phyloP scores from a whole-genome alignment of 2,329 filamentous ascomycete species.

The Biscogniauxia marginata region DNA sequence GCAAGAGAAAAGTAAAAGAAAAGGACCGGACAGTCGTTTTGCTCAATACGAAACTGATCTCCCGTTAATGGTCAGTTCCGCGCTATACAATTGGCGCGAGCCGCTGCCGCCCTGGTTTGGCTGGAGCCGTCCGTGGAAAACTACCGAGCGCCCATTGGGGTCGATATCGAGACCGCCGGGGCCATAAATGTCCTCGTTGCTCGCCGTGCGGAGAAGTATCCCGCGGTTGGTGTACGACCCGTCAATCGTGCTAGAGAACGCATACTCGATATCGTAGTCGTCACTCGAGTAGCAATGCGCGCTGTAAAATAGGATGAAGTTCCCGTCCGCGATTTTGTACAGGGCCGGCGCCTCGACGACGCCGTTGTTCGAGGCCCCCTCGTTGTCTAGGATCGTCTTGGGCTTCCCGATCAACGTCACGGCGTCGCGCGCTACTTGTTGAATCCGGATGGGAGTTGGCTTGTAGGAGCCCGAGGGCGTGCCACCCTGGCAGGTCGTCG shows the following conservation, averaged over 20 bases:
- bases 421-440: constrained; percentile 29
- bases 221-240: constrained; percentile 29
- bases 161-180: constrained; percentile 34
- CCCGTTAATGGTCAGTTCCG: constrained; percentile 24
- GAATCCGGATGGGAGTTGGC: constrained; percentile 31
- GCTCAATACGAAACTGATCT: constrained; percentile 12
- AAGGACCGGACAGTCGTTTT: background rate
- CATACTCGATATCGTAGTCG: constrained; percentile 34
- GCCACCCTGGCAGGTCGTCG: constrained; percentile 30
- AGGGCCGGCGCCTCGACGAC: constrained; percentile 31
- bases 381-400: constrained; percentile 30
- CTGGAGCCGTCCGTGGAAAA: constrained; percentile 29
- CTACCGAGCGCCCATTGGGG: constrained; percentile 25
- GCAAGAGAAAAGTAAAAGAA: background rate
- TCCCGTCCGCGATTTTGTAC: constrained; percentile 27
- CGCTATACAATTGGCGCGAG: constrained; percentile 26
- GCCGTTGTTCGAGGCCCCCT: constrained; percentile 28
- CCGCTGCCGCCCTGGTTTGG: constrained; percentile 17
- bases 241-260: constrained; percentile 31
- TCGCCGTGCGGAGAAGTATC: constrained; percentile 28
- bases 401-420: constrained; percentile 24
- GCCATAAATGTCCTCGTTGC: constrained; percentile 28
- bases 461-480: constrained; percentile 23
- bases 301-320: constrained; percentile 32
- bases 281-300: constrained; percentile 33